Percentiles rank a stretch among this genome's conserved stretches.
Evolutionary conservation across 1,284 basidiomycete species (phyloP).

Genomic region (Cerrena zonata): DNA sequence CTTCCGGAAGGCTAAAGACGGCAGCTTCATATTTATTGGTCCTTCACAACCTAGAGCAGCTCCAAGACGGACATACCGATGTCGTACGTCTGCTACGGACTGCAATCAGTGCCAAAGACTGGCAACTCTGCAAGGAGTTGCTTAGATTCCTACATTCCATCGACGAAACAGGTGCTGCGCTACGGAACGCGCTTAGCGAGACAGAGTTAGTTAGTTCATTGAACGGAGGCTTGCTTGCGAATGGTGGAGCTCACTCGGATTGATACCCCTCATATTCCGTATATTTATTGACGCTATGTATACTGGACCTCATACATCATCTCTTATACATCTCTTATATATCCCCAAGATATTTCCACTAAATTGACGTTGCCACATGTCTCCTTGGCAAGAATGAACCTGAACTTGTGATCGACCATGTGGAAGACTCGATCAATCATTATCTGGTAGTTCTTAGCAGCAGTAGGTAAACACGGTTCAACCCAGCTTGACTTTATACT

Average conservation of each 20-base stretch:
- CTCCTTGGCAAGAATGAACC: no score
- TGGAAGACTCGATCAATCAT: background rate
- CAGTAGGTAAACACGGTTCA: background rate
- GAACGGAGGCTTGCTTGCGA: background rate
- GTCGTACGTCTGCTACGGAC: constrained; percentile 72
- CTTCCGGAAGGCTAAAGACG: constrained; percentile 72
- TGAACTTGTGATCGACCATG: background rate
- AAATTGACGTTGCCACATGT: no score
- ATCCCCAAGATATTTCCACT: no score
- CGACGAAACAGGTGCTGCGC: constrained; percentile 75
- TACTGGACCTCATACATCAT: no score
- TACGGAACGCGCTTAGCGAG: constrained; percentile 54
- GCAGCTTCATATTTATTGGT: constrained; percentile 92
- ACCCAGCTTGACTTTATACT: background rate
- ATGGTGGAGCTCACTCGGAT: background rate
- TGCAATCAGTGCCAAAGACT: constrained; percentile 71
- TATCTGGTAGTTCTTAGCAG: background rate
- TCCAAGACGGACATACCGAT: constrained; percentile 75
- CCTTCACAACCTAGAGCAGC: constrained; percentile 86
- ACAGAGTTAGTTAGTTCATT: constrained; percentile 23
- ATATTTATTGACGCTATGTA: no score
- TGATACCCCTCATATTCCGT: background rate
- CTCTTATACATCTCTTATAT: no score
- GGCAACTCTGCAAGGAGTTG: constrained; percentile 81
- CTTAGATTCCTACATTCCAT: constrained; percentile 88